These are phyloP conservation scores for Leccinellum rugosiceps DNA, from an alignment of 768 basidiomycete species.

Conservation along the genomic window DNA sequence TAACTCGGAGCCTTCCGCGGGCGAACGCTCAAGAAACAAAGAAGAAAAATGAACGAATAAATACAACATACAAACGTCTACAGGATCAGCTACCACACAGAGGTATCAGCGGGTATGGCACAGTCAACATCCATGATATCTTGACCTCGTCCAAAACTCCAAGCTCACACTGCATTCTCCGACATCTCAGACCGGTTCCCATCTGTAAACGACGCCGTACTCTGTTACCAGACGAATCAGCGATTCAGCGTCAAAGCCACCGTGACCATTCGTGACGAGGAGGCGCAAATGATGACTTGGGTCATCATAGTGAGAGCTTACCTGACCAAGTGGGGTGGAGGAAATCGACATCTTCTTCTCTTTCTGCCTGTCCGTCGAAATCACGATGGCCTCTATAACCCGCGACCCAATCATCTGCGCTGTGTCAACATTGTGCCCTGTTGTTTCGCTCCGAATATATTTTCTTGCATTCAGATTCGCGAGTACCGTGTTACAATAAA, in stretches of 20 bases:
- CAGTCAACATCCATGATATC: not conserved
- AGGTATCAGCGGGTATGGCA: not conserved
- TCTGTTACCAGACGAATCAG: not conserved
- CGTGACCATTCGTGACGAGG: not conserved
- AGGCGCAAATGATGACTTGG: not conserved
- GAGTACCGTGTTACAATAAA: constrained; percentile 17
- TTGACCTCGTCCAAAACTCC: not conserved
- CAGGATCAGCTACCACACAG: not conserved
- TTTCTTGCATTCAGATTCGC: constrained; percentile 13
- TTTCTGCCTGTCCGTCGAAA: not conserved
- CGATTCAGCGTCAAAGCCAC: not conserved
- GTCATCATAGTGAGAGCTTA: not conserved
- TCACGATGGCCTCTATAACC: not conserved
- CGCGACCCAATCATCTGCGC: not conserved
- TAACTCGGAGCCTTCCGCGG: no score
- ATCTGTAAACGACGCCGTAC: not conserved
- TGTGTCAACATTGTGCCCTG: not conserved
- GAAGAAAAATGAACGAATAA: no score
- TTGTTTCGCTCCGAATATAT: constrained; percentile 1
- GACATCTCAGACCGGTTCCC: not conserved
- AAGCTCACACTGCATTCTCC: not conserved
- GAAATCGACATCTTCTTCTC: not conserved
- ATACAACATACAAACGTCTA: no score
- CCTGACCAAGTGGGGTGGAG: not conserved
- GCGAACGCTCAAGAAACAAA: no score